phyloP scores from a whole-genome alignment of 441 rosid species.

The Populus trichocarpa region DNA sequence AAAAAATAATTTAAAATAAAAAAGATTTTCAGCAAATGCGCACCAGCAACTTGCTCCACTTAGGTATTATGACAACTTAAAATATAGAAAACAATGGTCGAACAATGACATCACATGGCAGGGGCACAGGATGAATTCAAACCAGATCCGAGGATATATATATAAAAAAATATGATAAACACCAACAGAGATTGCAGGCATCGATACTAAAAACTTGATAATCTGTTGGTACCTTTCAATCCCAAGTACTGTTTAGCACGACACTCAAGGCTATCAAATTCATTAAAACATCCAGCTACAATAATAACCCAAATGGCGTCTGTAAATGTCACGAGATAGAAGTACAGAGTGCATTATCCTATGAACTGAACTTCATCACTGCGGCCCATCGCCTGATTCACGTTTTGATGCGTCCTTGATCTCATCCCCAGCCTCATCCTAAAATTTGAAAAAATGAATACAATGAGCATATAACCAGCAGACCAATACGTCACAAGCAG shows the following conservation, averaged over 20 bases:
- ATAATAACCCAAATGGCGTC: conserved; percentile 30
- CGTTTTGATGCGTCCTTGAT: conserved; percentile 77
- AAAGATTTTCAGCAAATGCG: neutral
- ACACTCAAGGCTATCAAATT: conserved; percentile 25
- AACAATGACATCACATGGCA: neutral
- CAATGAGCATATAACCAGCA: neutral
- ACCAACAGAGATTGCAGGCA: conserved; percentile 12
- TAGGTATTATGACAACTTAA: neutral
- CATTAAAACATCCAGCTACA: conserved; percentile 33
- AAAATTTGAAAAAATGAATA: conserved; percentile 3
- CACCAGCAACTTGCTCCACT: neutral
- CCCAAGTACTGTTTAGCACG: conserved; percentile 13
- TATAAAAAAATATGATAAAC: neutral
- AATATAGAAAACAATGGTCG: neutral
- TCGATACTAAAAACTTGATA: conserved; percentile 25
- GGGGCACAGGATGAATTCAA: neutral
- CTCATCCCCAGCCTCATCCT: conserved; percentile 94
- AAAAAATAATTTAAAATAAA: too few relatives aligned
- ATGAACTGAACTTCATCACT: conserved; percentile 33
- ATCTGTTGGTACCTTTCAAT: conserved; percentile 26
- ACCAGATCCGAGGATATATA: neutral
- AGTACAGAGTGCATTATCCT: conserved; percentile 31
- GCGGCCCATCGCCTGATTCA: conserved; percentile 52
- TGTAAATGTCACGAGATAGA: conserved; percentile 30
- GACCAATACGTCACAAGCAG: neutral